Percentiles rank a stretch among this genome's conserved stretches.
Conservation (phyloP, 371 early-diverging fungal species). For the Mucor piriformis region DNA sequence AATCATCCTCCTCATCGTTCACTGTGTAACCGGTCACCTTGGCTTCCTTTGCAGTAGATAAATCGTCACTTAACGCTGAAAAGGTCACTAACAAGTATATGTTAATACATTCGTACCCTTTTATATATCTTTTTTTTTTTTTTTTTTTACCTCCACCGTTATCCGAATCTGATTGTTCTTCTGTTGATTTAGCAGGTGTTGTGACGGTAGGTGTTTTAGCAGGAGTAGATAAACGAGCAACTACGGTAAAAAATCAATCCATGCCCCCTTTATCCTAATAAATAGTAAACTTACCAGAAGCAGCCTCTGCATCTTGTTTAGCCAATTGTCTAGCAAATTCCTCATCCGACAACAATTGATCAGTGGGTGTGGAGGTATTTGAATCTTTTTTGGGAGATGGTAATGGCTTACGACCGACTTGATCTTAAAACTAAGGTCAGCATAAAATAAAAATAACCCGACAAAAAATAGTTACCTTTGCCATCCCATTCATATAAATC, state of each 20-base stretch:
- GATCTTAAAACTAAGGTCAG: neutral
- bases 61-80: slow-evolving; percentile 8
- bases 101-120: neutral
- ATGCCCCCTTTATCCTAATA: neutral
- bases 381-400: neutral
- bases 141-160: neutral
- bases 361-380: slow-evolving; percentile 23
- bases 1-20: slow-evolving; percentile 19
- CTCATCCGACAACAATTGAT: slow-evolving; percentile 36
- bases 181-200: neutral
- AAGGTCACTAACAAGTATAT: slow-evolving; percentile 5
- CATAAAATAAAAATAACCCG: too few relatives aligned
- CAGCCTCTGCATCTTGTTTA: slow-evolving; percentile 13
- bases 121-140: neutral
- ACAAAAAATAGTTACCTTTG: too few relatives aligned
- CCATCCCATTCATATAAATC: slow-evolving; percentile 34
- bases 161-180: neutral
- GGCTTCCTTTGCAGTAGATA: neutral
- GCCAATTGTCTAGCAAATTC: slow-evolving; percentile 40
- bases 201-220: neutral
- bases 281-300: neutral
- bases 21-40: slow-evolving; percentile 3
- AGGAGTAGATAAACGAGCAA: neutral
- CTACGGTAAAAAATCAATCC: neutral
- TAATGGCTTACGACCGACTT: slow-evolving; percentile 4